These are phyloP conservation scores for Corymbia calophylla DNA, from an alignment of 441 rosid species.

Conservation along the genomic window DNA sequence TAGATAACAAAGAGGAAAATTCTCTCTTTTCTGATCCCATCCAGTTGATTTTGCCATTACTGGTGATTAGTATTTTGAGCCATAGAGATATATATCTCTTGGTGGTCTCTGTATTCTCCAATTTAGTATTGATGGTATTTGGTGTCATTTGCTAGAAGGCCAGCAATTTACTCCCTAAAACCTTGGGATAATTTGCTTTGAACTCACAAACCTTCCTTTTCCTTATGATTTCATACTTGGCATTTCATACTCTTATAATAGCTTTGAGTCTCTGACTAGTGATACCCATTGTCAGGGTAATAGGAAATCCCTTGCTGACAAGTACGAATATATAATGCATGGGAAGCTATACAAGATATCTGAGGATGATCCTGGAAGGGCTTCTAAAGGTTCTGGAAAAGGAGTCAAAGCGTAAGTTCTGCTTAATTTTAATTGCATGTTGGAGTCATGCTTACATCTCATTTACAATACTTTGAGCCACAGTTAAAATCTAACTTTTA, in stretches of 20 bases:
- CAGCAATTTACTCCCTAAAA: neutral
- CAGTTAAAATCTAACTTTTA: neutral
- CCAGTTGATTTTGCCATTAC: neutral
- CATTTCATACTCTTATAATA: neutral
- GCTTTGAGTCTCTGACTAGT: neutral
- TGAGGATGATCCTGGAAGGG: conserved; percentile 31
- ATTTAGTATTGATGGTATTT: neutral
- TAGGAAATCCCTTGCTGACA: conserved; percentile 78
- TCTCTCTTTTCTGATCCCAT: neutral
- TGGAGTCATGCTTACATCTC: neutral
- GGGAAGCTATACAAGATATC: conserved; percentile 85
- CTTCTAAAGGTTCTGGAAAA: conserved; percentile 36
- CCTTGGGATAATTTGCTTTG: neutral
- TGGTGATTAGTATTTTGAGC: neutral
- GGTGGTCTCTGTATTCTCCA: neutral
- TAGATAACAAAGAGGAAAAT: neutral
- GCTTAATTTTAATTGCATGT: neutral
- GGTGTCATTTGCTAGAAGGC: neutral
- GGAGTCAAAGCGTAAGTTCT: conserved; percentile 55
- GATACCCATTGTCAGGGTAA: conserved; percentile 35
- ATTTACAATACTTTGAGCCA: neutral
- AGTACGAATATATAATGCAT: conserved; percentile 88
- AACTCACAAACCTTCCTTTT: neutral
- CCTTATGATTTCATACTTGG: neutral
- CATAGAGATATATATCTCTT: neutral